Evolutionary conservation across 2,329 filamentous ascomycete species (phyloP), one percentile per base, ranked within the genome.

Genomic region (Aureobasidium sp.): DNA sequence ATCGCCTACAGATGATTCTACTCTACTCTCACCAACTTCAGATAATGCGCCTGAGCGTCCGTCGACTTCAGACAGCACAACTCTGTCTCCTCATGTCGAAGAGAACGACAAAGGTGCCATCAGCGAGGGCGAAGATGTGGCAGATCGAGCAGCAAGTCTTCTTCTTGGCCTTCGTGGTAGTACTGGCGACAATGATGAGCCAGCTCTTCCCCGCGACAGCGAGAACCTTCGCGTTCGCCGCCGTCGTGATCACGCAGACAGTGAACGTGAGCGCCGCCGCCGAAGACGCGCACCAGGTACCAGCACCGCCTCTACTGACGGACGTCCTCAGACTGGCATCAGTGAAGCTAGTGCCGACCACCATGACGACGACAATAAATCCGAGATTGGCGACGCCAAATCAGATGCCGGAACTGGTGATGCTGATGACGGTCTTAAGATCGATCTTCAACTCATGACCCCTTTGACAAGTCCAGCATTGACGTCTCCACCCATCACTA

Each of bases 91-190:
- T 46, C 39, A 44, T 36, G 61, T 56, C 26, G 65, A 65, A 44
- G 66, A 65, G 41, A 59, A 13, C 63, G 66, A 41, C 69, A 74
- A 32, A 72, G 67, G 65, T 39, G 55, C 71, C 29, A 67, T 74
- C 6, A 69, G 67, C 61, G 80, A 83, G 61, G 78, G 80, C 46
- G 82, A 92, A 73, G 91, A 96, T 66, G 86, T 97, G 32, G 92
- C 91, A 3, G 88, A 92, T 68, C 85, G 92, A 59, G 92, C 93
- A 2, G 91, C 91, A 1, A 84, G 87, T 66, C 79, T 97, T 73
- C 79, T 97, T 34, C 89, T 96, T 71, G 91, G 91, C 50, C 87
- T 97, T 74, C 84, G 91, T 63, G 81, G 85, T 46, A 32, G 29
- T 7, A 84, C 84, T 46, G 84, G 73, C 29, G 76, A 73, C 17